Conservation (phyloP, 352 stramenopile genomes). For the Globisporangium takayamanum region DNA sequence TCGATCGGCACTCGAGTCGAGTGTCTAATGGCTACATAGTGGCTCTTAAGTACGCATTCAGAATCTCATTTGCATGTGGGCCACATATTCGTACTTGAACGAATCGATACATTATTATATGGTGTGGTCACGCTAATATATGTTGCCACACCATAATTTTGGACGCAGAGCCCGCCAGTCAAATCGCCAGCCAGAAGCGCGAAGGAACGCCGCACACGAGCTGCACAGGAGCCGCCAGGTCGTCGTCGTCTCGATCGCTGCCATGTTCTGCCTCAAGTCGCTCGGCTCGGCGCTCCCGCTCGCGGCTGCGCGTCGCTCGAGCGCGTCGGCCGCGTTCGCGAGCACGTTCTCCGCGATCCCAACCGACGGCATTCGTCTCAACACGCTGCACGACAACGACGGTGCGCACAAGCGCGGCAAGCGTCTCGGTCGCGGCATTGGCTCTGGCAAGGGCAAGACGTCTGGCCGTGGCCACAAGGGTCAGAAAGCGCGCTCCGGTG, state of each 20-base stretch:
- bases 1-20: too few species aligned
- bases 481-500: slow-evolving; percentile 91
- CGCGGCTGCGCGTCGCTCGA: slow-evolving; percentile 8
- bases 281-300: slow-evolving; percentile 44
- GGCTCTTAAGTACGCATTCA: too few species aligned
- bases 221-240: background rate
- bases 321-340: slow-evolving; percentile 24
- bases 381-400: slow-evolving; percentile 83
- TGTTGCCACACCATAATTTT: background rate
- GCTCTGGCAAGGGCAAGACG: slow-evolving; percentile 93
- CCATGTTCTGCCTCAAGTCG: slow-evolving; percentile 57
- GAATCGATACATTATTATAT: too few species aligned
- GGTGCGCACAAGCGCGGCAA: slow-evolving; percentile 87
- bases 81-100: too few species aligned
- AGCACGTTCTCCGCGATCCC: slow-evolving; percentile 46
- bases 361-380: slow-evolving; percentile 67
- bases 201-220: background rate
- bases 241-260: slow-evolving; percentile 3
- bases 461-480: slow-evolving; percentile 96
- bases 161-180: background rate
- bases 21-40: too few species aligned
- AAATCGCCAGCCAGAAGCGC: background rate
- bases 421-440: slow-evolving; percentile 89
- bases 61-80: too few species aligned
- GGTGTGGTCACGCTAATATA: too few species aligned